A percentile compares a stretch with the other conserved stretches of the same genome.
Conservation (phyloP, 306 rosid species). For the Corylus avellana region DNA sequence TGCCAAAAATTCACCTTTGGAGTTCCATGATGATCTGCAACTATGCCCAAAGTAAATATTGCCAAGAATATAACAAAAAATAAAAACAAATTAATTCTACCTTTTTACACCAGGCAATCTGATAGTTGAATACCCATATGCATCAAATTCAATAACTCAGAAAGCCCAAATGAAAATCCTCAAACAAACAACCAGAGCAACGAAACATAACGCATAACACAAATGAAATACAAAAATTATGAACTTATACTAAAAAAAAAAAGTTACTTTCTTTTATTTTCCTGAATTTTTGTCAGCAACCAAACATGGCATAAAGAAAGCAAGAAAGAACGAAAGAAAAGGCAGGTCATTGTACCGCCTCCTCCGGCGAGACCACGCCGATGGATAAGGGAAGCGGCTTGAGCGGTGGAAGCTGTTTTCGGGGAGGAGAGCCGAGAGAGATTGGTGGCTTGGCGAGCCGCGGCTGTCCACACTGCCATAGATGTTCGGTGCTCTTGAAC, state of each 20-base stretch:
- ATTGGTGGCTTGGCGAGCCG: slow-evolving; percentile 39
- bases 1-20: slow-evolving; percentile 71
- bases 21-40: slow-evolving; percentile 65
- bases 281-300: background rate
- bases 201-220: background rate
- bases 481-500: slow-evolving; percentile 1
- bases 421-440: slow-evolving; percentile 39
- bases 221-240: background rate
- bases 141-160: background rate
- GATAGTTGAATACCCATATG: background rate
- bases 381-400: slow-evolving; percentile 39
- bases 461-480: slow-evolving; percentile 54
- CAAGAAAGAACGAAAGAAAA: background rate
- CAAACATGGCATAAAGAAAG: background rate
- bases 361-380: slow-evolving; percentile 51
- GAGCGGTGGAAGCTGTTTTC: slow-evolving; percentile 27
- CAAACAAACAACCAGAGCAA: background rate
- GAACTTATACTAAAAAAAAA: background rate
- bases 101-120: background rate
- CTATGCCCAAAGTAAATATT: slow-evolving; percentile 12
- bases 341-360: slow-evolving; percentile 32
- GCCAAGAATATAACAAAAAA: background rate
- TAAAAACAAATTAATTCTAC: background rate
- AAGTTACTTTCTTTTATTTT: background rate
- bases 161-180: background rate